Percentiles rank a stretch among this genome's conserved stretches.
phyloP scores from a whole-genome alignment of 345 rosid genomes.

The Arabidopsis suecica region DNA sequence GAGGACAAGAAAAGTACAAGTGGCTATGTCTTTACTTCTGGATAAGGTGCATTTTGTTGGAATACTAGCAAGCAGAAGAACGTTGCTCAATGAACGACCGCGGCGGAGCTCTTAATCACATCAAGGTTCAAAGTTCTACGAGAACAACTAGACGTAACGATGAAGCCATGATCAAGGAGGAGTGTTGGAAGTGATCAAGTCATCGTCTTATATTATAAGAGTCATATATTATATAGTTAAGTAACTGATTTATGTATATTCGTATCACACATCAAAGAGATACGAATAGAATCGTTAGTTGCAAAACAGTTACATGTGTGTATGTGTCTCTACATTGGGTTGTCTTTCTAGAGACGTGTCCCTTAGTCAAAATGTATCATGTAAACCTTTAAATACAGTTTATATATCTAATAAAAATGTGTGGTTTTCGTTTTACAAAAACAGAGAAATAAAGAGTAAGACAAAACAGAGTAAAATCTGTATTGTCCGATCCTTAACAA shows the following conservation, averaged over 20 bases:
- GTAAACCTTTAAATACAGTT: constrained; percentile 24
- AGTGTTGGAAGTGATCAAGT: too few relatives aligned
- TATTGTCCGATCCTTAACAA: constrained; percentile 7
- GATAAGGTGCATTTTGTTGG: neutral
- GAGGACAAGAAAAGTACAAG: constrained; percentile 11
- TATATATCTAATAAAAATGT: constrained; percentile 3
- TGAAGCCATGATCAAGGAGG: too few relatives aligned
- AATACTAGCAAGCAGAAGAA: neutral
- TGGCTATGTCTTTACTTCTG: neutral
- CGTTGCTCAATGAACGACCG: neutral
- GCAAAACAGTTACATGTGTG: neutral
- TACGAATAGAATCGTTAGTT: too few relatives aligned
- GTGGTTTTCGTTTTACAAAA: constrained; percentile 1
- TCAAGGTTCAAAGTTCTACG: too few relatives aligned
- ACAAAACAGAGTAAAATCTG: constrained; percentile 12
- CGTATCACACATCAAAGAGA: too few relatives aligned
- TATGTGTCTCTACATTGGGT: neutral
- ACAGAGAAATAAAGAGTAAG: neutral
- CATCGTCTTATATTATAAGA: too few relatives aligned
- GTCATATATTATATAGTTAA: too few relatives aligned
- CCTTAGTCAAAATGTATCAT: constrained; percentile 7
- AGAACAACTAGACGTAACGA: too few relatives aligned
- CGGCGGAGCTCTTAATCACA: too few relatives aligned
- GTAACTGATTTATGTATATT: too few relatives aligned
- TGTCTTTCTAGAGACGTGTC: neutral